Percentiles rank a stretch among this genome's conserved stretches.
These are phyloP conservation scores for Mycena filopes DNA, from an alignment of 768 basidiomycete species.

Conservation along the genomic window DNA sequence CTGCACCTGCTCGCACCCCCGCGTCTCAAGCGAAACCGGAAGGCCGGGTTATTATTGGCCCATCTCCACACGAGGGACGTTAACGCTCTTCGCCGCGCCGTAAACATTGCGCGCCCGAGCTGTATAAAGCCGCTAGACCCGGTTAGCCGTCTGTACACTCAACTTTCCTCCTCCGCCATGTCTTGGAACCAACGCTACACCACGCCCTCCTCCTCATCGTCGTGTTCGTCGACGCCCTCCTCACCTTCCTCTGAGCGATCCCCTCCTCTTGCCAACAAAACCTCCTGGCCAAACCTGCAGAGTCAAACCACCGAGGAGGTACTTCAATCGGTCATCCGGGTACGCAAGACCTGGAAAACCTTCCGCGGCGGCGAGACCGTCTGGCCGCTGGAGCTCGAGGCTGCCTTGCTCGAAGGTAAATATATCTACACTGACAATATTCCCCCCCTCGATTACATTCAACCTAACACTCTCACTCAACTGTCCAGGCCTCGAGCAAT, in stretches of 20 bases:
- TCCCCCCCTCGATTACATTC: too few relatives aligned
- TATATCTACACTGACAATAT: too few relatives aligned
- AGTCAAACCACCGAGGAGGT: slow-evolving; percentile 61
- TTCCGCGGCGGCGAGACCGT: slow-evolving; percentile 77
- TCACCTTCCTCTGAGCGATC: slow-evolving; percentile 22
- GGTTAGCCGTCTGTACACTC: background rate
- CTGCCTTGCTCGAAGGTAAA: slow-evolving; percentile 79
- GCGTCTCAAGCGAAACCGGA: background rate
- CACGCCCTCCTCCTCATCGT: slow-evolving; percentile 17
- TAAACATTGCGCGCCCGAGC: background rate
- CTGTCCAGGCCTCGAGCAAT: slow-evolving; percentile 56
- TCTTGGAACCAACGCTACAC: slow-evolving; percentile 20
- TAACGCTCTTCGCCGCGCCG: background rate
- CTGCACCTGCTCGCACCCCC: background rate
- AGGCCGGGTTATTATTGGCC: background rate
- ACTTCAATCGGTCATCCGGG: slow-evolving; percentile 71
- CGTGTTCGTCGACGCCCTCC: slow-evolving; percentile 20
- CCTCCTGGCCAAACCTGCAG: slow-evolving; percentile 35
- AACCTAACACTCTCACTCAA: background rate
- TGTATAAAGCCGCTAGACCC: slow-evolving; percentile 17
- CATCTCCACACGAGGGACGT: slow-evolving; percentile 9
- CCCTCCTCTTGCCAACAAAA: background rate
- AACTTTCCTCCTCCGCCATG: slow-evolving; percentile 10
- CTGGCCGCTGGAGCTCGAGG: slow-evolving; percentile 84
- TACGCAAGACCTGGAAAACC: slow-evolving; percentile 81